Percentiles rank a stretch among this genome's conserved stretches.
phyloP scores from a whole-genome alignment of 2,329 filamentous ascomycete genomes.

The Monosporascus ibericus region DNA sequence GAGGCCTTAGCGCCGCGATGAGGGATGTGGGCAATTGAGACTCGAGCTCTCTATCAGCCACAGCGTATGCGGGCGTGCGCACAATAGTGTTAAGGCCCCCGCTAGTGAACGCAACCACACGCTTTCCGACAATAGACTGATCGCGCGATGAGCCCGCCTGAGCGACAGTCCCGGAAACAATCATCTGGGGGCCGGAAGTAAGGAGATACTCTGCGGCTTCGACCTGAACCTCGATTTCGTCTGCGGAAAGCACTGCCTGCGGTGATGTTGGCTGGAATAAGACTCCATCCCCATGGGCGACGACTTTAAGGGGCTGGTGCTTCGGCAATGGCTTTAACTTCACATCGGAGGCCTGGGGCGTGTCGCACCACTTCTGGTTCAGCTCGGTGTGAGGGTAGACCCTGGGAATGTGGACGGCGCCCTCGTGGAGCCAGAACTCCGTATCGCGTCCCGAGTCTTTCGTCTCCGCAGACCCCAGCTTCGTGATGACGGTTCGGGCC shows the following conservation, averaged over 20 bases:
- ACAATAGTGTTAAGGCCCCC: constrained; percentile 5
- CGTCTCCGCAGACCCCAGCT: constrained; percentile 6
- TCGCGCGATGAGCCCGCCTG: constrained; percentile 1
- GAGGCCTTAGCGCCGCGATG: background rate
- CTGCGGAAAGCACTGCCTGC: background rate
- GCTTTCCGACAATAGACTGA: constrained; percentile 2
- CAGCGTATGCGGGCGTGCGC: constrained; percentile 4
- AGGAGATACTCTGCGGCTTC: constrained; percentile 2
- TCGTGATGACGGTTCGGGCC: constrained; percentile 5
- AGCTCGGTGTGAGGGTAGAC: constrained; percentile 5
- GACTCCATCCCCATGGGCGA: background rate
- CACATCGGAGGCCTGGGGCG: background rate
- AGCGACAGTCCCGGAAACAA: constrained; percentile 2
- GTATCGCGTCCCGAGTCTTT: constrained; percentile 12
- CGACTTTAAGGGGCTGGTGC: background rate
- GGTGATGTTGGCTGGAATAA: background rate
- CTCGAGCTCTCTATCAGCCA: background rate
- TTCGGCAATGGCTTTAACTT: background rate
- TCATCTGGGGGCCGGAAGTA: background rate
- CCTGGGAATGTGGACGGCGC: constrained; percentile 13
- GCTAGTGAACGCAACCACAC: constrained; percentile 2
- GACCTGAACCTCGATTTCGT: constrained; percentile 7
- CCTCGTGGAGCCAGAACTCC: constrained; percentile 19
- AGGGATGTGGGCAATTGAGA: background rate
- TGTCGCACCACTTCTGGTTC: background rate